These are phyloP conservation scores for Panicum miliaceum DNA, from an alignment of 176 grass and related monocot genomes.

Conservation along the genomic window DNA sequence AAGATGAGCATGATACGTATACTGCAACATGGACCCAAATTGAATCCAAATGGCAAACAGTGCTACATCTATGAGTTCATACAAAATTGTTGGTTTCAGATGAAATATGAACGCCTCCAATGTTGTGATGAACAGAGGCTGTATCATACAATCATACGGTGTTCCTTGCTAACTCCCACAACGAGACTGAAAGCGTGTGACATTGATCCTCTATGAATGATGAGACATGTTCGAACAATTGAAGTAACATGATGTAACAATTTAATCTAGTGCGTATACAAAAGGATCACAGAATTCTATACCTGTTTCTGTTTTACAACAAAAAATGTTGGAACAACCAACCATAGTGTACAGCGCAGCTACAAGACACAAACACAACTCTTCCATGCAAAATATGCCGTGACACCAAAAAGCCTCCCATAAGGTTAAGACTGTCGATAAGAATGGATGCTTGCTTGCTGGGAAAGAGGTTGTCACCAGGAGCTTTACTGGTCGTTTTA, in stretches of 20 bases:
- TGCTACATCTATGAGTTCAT: not conserved
- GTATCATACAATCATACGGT: not conserved
- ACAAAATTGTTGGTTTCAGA: not conserved
- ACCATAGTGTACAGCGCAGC: conserved; percentile 6
- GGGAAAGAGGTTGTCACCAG: not conserved
- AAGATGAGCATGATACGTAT: not conserved
- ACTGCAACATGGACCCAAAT: not conserved
- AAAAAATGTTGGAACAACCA: not conserved
- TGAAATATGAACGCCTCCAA: not conserved
- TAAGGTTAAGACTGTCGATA: not conserved
- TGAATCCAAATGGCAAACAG: not conserved
- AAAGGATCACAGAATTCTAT: not conserved
- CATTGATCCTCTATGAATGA: not conserved
- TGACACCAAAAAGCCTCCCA: not conserved
- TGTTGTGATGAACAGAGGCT: not conserved
- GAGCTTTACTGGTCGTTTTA: not conserved
- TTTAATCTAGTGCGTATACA: not conserved
- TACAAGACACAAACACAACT: conserved; percentile 23
- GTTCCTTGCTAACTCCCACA: not conserved
- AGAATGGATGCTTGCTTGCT: not conserved
- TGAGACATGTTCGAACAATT: not conserved
- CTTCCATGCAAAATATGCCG: not conserved
- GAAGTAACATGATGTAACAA: not conserved
- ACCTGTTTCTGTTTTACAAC: conserved; percentile 27
- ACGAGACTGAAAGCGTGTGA: not conserved